Evolutionary conservation across 2,329 filamentous ascomycete species (phyloP), one percentile per base, ranked within the genome.

Genomic region (Phyllosticta ampelicida): DNA sequence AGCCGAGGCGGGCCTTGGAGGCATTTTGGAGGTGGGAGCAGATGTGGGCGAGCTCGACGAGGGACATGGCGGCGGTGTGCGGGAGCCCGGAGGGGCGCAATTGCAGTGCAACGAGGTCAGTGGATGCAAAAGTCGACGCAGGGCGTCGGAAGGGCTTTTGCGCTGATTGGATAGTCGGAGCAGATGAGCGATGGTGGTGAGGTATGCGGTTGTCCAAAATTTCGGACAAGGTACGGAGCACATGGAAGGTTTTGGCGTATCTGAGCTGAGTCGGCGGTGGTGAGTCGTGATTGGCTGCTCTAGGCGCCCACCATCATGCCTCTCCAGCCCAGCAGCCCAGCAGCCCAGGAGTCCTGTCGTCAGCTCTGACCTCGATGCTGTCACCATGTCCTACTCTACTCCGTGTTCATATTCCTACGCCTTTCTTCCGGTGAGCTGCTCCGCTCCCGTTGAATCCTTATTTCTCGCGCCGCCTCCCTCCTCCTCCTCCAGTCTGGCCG

Each of bases 21-120:
- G 88, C 89, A 78, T 96, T 96, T 73, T 94, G 89, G 59, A 96
- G 80, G 77, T 96, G 90, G 64, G 90, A 90, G 80, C 89, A 95
- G 75, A 91, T 84, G 77, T 92, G 78, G 66, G 84, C 80, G 63
- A 95, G 81, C 73, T 86, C 83, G 69, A 82, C 78, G 74, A 96
- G 81, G 66, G 85, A 88, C 86, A 89, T 88, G 64, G 61, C 64
- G 67, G 65, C 4, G 54, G 49, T 49, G 53, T 57, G 51, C 59
- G 26, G 60, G 52, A 28, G 60, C 51, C 4, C 53, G 58, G 55
- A 61, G 61, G 55, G 48, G 36, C 36, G 13, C 36, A 44, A 44
- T 44, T 44, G 53, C 58, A 29, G 29, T 48, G 44, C 8, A 28
- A 30, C 21, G 13, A n/a, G 29, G 51, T 19, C 20, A 19, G 29